Evolutionary conservation across 176 grass and related monocot species (phyloP).

Genomic region (Carex myosuroides): DNA sequence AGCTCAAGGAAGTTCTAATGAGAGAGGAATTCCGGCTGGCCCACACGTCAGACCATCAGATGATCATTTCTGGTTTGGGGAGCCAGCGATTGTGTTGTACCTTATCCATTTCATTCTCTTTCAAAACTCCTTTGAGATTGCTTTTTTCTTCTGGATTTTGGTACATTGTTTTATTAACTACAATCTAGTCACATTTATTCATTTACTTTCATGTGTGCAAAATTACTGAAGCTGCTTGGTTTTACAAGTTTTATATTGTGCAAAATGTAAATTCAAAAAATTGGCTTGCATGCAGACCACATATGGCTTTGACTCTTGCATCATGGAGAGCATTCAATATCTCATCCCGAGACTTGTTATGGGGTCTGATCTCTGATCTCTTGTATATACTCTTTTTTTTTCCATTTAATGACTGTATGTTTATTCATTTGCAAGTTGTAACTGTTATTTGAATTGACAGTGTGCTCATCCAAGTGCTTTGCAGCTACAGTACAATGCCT

Average conservation of each 20-base stretch:
- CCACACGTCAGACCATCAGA: constrained; percentile 53
- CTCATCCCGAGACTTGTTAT: constrained; percentile 55
- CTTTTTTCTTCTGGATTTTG: constrained; percentile 72
- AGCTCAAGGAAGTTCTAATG: background rate
- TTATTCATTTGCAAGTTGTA: background rate
- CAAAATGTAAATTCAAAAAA: background rate
- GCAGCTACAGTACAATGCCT: constrained; percentile 84
- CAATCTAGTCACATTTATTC: background rate
- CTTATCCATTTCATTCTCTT: constrained; percentile 94
- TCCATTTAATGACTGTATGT: background rate
- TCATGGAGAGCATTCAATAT: constrained; percentile 59
- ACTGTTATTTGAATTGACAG: constrained; percentile 25
- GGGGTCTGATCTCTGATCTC: constrained; percentile 43
- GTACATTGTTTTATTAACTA: constrained; percentile 28
- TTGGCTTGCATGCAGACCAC: constrained; percentile 33
- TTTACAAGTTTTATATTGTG: background rate
- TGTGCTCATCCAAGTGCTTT: constrained; percentile 52
- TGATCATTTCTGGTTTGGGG: constrained; percentile 68
- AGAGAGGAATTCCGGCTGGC: background rate
- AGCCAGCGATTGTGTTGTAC: constrained; percentile 51
- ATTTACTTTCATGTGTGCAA: background rate
- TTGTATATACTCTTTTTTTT: background rate
- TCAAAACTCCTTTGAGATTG: constrained; percentile 94
- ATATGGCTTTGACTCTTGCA: constrained; percentile 73
- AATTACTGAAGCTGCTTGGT: background rate